These are phyloP conservation scores for Cyclotella cryptica DNA, from an alignment of 108 stramenopile genomes.

Conservation along the genomic window DNA sequence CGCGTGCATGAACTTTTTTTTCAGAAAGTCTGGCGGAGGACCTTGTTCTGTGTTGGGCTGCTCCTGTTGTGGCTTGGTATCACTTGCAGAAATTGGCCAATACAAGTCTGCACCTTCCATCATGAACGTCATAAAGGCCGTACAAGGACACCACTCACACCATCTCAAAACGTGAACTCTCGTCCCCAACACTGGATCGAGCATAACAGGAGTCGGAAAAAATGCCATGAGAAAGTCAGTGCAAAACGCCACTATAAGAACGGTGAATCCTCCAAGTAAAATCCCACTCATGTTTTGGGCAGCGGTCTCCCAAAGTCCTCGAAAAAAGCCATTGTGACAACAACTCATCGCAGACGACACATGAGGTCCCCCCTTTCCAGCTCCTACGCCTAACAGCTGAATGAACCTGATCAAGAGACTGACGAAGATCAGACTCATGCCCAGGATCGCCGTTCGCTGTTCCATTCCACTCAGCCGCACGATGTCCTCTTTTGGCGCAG, in stretches of 20 bases:
- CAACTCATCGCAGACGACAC: not conserved
- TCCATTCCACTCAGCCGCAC: conserved; percentile 35
- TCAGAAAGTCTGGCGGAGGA: conserved; percentile 37
- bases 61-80: not conserved
- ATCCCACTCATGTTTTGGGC: conserved; percentile 32
- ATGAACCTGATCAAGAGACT: conserved; percentile 1
- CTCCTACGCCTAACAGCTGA: not conserved
- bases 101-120: conserved; percentile 47
- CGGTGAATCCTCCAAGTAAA: conserved; percentile 46
- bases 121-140: conserved; percentile 70
- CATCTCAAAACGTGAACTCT: conserved; percentile 66
- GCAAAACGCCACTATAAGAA: conserved; percentile 55
- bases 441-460: conserved; percentile 28
- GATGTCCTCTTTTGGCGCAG: conserved; percentile 26
- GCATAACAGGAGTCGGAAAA: conserved; percentile 63
- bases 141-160: conserved; percentile 67
- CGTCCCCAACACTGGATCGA: conserved; percentile 65
- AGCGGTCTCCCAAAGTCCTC: not conserved
- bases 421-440: conserved; percentile 34
- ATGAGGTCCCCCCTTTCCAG: not conserved
- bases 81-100: conserved; percentile 1
- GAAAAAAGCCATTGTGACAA: not conserved
- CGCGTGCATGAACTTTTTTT: conserved; percentile 48
- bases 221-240: conserved; percentile 58
- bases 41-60: conserved; percentile 5